Evolutionary conservation across 148 eudicot genomes (phyloP), one percentile per base, ranked within the genome.

Genomic region (Persicaria tinctoria): DNA sequence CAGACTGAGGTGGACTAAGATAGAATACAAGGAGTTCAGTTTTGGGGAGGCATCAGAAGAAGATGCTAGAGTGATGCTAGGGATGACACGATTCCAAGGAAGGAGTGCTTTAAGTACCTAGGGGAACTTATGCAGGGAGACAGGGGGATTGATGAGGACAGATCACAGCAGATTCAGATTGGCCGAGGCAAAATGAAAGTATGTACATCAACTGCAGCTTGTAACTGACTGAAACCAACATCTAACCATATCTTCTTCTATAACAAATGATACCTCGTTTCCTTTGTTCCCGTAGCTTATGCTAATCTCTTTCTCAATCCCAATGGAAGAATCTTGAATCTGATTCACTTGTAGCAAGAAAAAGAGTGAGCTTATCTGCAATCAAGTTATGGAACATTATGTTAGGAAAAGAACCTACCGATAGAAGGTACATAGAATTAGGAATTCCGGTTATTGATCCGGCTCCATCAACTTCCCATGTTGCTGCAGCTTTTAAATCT

Each of bases 221-320:
- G 8, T 41, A 14, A 8, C 16, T 44, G 9, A 66, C 5, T 66
- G 41, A 9, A 38, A 66, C 14, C 70, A 17, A 41, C 44, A 60
- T 41, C 46, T 14, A 62, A 46, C 10, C 16, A 11, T 10, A 23
- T 75, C 12, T 20, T 18, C 18, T 16, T 17, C 55, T 63, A 17
- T 18, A 75, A 27, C 5, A 13, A 75, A 66, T 8, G 47, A 45
- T 87, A 95, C 98, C 98, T 95, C 98, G 78, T 95, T 95, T 74
- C 98, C 98, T 87, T 95, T 95, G 89, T 85, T 80, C 47, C 98
- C 98, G 73, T 95, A 95, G 84, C 96, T 92, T 62, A 95, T 95
- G 13, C 92, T 80, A 76, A 95, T 90, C 87, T 95, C 97, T 75
- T 86, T 79, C 81, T 75, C 89, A 14, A 76, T 74, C 74, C 70